Percentiles rank a stretch among this genome's conserved stretches.
Evolutionary conservation across 2,329 filamentous ascomycete genomes (phyloP).

Genomic region (Paraphoma sp.): DNA sequence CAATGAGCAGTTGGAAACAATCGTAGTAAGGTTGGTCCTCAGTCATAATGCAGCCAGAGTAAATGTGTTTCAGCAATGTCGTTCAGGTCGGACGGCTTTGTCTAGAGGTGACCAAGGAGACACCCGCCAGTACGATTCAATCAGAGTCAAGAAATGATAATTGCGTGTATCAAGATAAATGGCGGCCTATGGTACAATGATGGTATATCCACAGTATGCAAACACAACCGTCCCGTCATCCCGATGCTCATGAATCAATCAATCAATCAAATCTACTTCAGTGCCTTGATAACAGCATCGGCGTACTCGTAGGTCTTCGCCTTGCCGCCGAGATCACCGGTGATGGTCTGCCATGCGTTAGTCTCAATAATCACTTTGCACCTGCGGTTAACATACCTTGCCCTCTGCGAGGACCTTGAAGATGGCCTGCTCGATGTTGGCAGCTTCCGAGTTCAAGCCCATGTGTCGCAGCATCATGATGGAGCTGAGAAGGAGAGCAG

Average conservation of each 20-base stretch:
- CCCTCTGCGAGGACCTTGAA: slow-evolving; percentile 96
- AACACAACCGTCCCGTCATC: slow-evolving; percentile 36
- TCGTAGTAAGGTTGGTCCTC: too few species aligned
- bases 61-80: too few species aligned
- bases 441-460: slow-evolving; percentile 83
- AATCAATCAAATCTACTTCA: slow-evolving; percentile 48
- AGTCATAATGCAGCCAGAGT: too few species aligned
- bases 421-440: slow-evolving; percentile 90
- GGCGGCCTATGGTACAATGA: slow-evolving; percentile 46
- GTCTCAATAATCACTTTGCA: background rate
- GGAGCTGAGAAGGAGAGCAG: slow-evolving; percentile 89
- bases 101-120: too few species aligned
- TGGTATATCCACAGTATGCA: slow-evolving; percentile 48
- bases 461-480: slow-evolving; percentile 99
- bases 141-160: slow-evolving; percentile 6
- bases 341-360: slow-evolving; percentile 66
- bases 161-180: slow-evolving; percentile 28
- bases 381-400: slow-evolving; percentile 64
- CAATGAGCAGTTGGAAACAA: too few species aligned
- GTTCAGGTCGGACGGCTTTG: too few species aligned
- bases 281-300: slow-evolving; percentile 80
- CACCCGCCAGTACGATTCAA: background rate
- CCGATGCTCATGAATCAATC: slow-evolving; percentile 34
- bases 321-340: slow-evolving; percentile 94
- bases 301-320: slow-evolving; percentile 96